Evolutionary conservation across 129 eudicot species (phyloP), one percentile per base, ranked within the genome.

Genomic region (Tanacetum coccineum): DNA sequence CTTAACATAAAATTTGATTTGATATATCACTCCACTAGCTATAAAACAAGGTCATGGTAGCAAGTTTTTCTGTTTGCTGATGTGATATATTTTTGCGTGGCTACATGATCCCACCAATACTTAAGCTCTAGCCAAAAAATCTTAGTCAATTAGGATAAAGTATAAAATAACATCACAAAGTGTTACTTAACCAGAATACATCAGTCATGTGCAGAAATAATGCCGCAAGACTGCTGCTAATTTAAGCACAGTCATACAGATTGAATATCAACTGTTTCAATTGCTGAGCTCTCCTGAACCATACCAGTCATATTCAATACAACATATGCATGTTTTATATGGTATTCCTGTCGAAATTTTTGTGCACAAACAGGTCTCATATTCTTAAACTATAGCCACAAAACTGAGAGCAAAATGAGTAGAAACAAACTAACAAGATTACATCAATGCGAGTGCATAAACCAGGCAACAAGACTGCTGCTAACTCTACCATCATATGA

Each of bases 401-500:
- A 48, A 48, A 1, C 39, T 32, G 39, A 32, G 39, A 32, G n/a
- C n/a, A 32, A 48, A 48, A 48, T 47, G 13, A 47, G 4, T 4
- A 47, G 3, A 11, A 47, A 47, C 13, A 46, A 11, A 46, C 51
- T 25, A 28, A 59, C 44, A 25, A 9, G 3, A 6, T 4, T 32
- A 32, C 8, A 32, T 32, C n/a, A 60, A 8, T 40, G 50, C 3
- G 13, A 62, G 15, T 40, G 14, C 51, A 18, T 12, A 26, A 66
- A 66, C 1, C 28, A 50, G 32, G 61, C 32, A 66, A 67, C 17
- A 28, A 67, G 19, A 67, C 30, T 30, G 60, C 49, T 30, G 48
- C 30, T 10, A 51, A 51, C 20, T 4, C 45, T 40, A 67, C 18
- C 40, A 67, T 68, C 30, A 13, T 32, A 40, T 3, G 13, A 54